Evolutionary conservation across 345 rosid species (phyloP).

Genomic region (Conringia planisiliqua): DNA sequence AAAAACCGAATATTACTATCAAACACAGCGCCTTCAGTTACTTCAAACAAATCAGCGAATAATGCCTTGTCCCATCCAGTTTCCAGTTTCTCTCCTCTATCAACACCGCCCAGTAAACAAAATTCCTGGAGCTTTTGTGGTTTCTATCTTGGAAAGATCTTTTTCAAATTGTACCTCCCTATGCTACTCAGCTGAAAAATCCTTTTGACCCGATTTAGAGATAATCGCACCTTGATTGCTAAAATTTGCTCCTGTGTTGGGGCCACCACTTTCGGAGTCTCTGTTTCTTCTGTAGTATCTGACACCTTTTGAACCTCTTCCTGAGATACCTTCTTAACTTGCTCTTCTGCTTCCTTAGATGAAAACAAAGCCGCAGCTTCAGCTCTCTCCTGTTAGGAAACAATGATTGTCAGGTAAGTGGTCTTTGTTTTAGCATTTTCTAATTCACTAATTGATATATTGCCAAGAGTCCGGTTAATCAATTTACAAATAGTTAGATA

Average conservation of each 20-base stretch:
- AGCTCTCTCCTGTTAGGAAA: slow-evolving; percentile 65
- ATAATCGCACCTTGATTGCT: slow-evolving; percentile 78
- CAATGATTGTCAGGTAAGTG: neutral
- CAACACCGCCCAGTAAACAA: neutral
- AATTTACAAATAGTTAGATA: neutral
- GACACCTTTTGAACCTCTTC: slow-evolving; percentile 54
- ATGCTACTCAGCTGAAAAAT: neutral
- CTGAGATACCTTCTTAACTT: slow-evolving; percentile 60
- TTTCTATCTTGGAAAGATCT: neutral
- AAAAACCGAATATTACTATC: slow-evolving; percentile 8
- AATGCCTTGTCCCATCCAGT: neutral
- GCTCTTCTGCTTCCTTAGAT: slow-evolving; percentile 89
- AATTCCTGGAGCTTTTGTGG: neutral
- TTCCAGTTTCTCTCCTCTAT: neutral
- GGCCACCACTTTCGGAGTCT: slow-evolving; percentile 69
- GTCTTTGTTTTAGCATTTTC: neutral
- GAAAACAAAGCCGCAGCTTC: slow-evolving; percentile 82
- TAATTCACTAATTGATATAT: neutral
- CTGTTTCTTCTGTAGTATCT: slow-evolving; percentile 56
- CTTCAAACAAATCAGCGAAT: neutral
- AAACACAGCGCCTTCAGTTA: slow-evolving; percentile 11
- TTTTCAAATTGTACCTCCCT: neutral
- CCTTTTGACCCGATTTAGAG: neutral
- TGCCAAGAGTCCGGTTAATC: neutral
- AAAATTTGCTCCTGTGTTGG: slow-evolving; percentile 94